These are phyloP conservation scores for Dendrobium officinale DNA, from an alignment of 106 monocot genomes.

Conservation along the genomic window DNA sequence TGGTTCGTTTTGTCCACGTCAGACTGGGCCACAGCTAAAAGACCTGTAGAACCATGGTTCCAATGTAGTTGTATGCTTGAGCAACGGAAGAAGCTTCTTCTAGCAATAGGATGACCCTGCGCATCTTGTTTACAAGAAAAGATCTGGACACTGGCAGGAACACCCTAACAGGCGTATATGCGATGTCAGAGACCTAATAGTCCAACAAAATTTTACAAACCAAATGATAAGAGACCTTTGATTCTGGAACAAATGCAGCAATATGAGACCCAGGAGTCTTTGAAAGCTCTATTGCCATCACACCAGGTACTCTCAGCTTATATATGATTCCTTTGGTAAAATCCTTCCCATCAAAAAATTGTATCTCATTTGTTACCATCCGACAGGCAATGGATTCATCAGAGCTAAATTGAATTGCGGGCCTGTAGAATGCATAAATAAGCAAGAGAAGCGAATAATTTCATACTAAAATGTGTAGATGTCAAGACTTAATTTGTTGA, in stretches of 20 bases:
- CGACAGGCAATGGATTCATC: conserved; percentile 88
- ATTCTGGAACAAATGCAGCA: conserved; percentile 80
- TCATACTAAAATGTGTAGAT: neutral
- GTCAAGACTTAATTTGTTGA: neutral
- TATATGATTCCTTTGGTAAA: conserved; percentile 60
- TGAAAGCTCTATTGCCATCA: conserved; percentile 65
- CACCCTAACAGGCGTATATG: conserved; percentile 39
- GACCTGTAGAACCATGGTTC: conserved; percentile 71
- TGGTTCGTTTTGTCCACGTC: conserved; percentile 97
- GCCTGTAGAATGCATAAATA: conserved; percentile 37
- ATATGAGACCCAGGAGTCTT: conserved; percentile 67
- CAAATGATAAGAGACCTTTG: conserved; percentile 49
- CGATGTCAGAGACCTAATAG: conserved; percentile 1
- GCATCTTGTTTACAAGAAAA: conserved; percentile 69
- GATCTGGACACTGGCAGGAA: conserved; percentile 92
- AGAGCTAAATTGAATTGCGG: conserved; percentile 67
- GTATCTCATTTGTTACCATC: conserved; percentile 84
- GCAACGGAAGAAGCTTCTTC: conserved; percentile 89
- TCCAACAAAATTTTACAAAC: neutral
- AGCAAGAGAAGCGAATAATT: neutral
- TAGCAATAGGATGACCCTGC: conserved; percentile 60
- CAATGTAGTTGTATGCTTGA: conserved; percentile 78
- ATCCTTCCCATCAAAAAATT: conserved; percentile 74
- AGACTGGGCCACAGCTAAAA: conserved; percentile 68
- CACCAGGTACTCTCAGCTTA: conserved; percentile 68